Evolutionary conservation across 305 asterid species (phyloP), one percentile per base, ranked within the genome.

Genomic region (Coffea humblotiana): DNA sequence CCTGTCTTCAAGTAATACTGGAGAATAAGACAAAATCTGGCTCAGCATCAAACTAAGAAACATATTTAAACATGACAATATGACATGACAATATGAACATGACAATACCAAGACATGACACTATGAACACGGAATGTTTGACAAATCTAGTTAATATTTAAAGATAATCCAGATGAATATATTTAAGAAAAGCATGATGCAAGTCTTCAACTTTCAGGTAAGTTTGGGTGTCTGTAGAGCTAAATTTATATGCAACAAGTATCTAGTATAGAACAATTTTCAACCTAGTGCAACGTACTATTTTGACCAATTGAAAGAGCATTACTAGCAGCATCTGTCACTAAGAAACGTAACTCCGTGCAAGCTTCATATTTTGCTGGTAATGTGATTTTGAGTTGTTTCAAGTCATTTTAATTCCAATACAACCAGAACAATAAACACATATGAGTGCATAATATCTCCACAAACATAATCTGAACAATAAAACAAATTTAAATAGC

Each of bases 1-100:
- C 99, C 99, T 14, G 98, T 96, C 91, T 93, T 94, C 85, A 96
- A 82, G 91, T 90, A 96, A 88, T 93, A 93, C 99, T 96, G 83
- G 77, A 74, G 66, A 86, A 79, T 58, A 78, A 77, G 52, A 67
- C 63, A 85, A 72, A 70, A 61, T 40, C 43, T 69, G 66, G 27
- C 18, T 81, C 64, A 78, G 80, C 66, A 83, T 49, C 23, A 35
- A 65, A 68, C 14, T 6, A 18, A 78, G 77, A 82, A 25, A 75
- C 65, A 48, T n/a, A n/a, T n/a, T n/a, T n/a, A n/a, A n/a, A n/a
- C n/a, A n/a, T n/a, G n/a, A n/a, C n/a, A n/a, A n/a, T n/a, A n/a
- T n/a, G n/a, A n/a, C n/a, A n/a, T n/a, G n/a, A n/a, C n/a, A n/a
- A n/a, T n/a, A n/a, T n/a, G n/a, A n/a, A n/a, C n/a, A n/a, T n/a